These are phyloP conservation scores for Quercus bicolor DNA, from an alignment of 306 rosid genomes.

Conservation along the genomic window DNA sequence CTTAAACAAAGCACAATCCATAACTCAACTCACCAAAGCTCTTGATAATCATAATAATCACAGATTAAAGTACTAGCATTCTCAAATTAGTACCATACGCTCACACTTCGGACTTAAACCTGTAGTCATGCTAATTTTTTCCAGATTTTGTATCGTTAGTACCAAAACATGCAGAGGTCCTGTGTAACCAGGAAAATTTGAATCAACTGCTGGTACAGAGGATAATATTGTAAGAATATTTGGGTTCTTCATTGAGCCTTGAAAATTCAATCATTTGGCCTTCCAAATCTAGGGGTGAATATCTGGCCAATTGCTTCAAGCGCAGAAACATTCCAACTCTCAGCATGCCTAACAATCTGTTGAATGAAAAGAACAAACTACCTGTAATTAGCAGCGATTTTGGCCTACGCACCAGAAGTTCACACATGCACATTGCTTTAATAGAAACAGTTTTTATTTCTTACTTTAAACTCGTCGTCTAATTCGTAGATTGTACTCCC, in stretches of 20 bases:
- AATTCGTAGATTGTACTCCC: slow-evolving; percentile 77
- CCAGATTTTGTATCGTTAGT: neutral
- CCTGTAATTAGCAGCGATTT: slow-evolving; percentile 9
- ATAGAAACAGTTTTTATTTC: slow-evolving; percentile 12
- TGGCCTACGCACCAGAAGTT: slow-evolving; percentile 2
- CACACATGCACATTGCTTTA: neutral
- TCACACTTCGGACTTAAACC: neutral
- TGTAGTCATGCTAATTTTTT: neutral
- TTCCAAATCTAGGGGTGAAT: slow-evolving; percentile 48
- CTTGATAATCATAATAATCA: neutral
- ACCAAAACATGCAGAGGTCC: neutral
- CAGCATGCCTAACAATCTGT: slow-evolving; percentile 84
- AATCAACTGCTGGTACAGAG: neutral
- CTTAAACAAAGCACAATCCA: neutral
- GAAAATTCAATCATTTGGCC: slow-evolving; percentile 17
- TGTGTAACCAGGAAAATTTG: neutral
- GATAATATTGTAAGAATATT: neutral
- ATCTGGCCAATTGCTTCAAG: slow-evolving; percentile 82
- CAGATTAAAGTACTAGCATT: neutral
- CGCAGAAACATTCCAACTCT: slow-evolving; percentile 85
- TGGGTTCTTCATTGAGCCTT: neutral
- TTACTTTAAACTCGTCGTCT: slow-evolving; percentile 51
- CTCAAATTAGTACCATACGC: neutral
- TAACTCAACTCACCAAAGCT: neutral
- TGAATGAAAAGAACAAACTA: slow-evolving; percentile 10